phyloP scores from a whole-genome alignment of 208 protist genomes.

The Blechomonas ayalai region DNA sequence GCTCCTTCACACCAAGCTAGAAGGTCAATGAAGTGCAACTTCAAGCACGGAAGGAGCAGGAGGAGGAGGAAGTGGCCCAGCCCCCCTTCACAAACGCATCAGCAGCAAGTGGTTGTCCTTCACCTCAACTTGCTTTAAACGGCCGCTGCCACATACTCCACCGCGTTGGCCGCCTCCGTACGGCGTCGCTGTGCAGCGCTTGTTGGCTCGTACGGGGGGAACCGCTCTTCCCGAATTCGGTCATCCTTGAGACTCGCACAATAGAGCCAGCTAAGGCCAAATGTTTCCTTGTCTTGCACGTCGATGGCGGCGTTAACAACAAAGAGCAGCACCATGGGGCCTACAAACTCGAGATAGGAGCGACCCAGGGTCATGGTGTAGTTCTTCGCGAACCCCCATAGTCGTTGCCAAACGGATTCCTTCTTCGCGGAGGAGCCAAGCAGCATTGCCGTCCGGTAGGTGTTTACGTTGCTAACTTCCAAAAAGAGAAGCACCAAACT shows the following conservation, averaged over 20 bases:
- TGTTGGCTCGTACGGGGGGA: conserved; percentile 64
- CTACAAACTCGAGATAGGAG: conserved; percentile 46
- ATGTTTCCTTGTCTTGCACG: conserved; percentile 60
- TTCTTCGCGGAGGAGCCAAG: no score
- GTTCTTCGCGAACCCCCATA: conserved; percentile 41
- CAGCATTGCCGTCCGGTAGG: no score
- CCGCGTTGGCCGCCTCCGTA: conserved; percentile 48
- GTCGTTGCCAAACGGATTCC: conserved; percentile 4
- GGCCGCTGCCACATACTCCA: conserved; percentile 43
- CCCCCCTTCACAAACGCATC: no score
- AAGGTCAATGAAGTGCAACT: no score
- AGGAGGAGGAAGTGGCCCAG: no score
- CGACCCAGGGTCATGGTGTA: conserved; percentile 37
- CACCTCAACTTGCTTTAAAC: no score
- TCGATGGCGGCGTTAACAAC: conserved; percentile 44
- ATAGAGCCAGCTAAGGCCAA: conserved; percentile 75
- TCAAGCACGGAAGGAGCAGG: no score
- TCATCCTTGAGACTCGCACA: conserved; percentile 52
- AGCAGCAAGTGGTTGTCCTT: no score
- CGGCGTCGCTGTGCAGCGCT: conserved; percentile 58
- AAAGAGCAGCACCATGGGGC: conserved; percentile 38
- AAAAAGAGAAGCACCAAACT: no score
- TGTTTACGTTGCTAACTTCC: no score
- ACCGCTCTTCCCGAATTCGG: conserved; percentile 60
- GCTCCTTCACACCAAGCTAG: no score